Evolutionary conservation across 1,139 yeast species (phyloP).

Genomic region (Nakaseomyces uthaithaninus): DNA sequence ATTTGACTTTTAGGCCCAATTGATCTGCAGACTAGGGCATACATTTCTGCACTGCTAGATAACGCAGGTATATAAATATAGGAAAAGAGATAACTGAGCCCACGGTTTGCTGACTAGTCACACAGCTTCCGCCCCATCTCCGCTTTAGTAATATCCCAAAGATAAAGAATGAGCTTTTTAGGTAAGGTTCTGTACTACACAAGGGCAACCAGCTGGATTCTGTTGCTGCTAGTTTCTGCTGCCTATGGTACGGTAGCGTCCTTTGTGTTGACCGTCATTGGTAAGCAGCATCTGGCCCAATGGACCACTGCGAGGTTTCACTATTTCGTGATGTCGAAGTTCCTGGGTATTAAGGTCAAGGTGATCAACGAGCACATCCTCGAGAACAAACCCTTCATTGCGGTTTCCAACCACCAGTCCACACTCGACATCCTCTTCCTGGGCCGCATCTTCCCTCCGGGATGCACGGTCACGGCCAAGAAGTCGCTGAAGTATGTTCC

Average conservation of each 20-base stretch:
- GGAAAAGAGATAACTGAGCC: too few species aligned
- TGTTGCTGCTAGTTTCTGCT: conserved; percentile 52
- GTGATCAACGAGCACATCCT: conserved; percentile 56
- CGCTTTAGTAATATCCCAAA: background rate
- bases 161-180: conserved; percentile 3
- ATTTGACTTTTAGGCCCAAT: too few species aligned
- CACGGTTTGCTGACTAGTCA: too few species aligned
- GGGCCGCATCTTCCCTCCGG: conserved; percentile 78
- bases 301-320: conserved; percentile 85
- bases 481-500: conserved; percentile 77
- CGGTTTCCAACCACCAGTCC: conserved; percentile 86
- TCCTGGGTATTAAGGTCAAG: conserved; percentile 62
- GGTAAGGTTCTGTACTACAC: conserved; percentile 41
- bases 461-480: conserved; percentile 90
- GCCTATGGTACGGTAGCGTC: conserved; percentile 74
- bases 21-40: too few species aligned
- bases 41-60: too few species aligned
- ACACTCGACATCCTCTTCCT: conserved; percentile 74
- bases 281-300: conserved; percentile 76
- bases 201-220: conserved; percentile 47
- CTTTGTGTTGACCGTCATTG: conserved; percentile 52
- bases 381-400: conserved; percentile 61
- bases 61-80: too few species aligned
- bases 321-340: conserved; percentile 48
- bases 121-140: background rate